Base-by-base conservation (phyloP, 2,329 filamentous ascomycete species). In the Nemania abortiva region DNA sequence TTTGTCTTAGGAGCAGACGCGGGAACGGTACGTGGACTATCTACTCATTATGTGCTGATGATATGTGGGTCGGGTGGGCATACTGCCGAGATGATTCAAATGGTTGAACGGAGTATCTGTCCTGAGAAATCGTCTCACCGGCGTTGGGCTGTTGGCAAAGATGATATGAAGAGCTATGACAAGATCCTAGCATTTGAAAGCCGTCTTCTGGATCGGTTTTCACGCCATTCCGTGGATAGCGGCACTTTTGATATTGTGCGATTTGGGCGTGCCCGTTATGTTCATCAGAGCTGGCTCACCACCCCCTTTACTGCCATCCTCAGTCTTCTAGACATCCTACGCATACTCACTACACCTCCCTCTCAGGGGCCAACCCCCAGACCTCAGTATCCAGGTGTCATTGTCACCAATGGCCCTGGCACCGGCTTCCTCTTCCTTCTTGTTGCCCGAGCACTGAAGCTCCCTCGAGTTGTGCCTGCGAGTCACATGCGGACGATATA, bases 61-160 rank as follows among this genome's bases (percentile, higher is more conserved):
- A 90, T 98, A 29, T 91, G 98, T 27, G 96, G 96, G 61, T 97
- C 93, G 2, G 96, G 96, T 37, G 96, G 96, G 0, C 96, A 99
- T 81, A 98, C 96, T 0, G 91, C 94, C 56, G 96, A 99, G 81
- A 97, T 99, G 92, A 86, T 97, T 71, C 90, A 91, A 76, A 92
- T 98, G 84, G 88, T 99, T 74, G 84, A 85, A 65, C 83, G 85
- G 73, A 87, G 86, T 73, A 88, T 87, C 76, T 84, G 83, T 66
- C 81, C 81, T 47, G 85, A 84, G 72, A 53, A 78, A 63, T 78
- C 80, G 76, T 81, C 90, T 81, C 90, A 92, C 75, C 88, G 96
- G 29, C 95, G 93, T 31, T 99, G 97, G 79, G 82, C 97, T 24
- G 86, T 97, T 63, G 92, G 91, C 71, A 89, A 88, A 1, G 94